A percentile compares a stretch with the other conserved stretches of the same genome.
Conservation (phyloP, 805 yeast genomes). For the Kregervanrija pseudodelftensis region DNA sequence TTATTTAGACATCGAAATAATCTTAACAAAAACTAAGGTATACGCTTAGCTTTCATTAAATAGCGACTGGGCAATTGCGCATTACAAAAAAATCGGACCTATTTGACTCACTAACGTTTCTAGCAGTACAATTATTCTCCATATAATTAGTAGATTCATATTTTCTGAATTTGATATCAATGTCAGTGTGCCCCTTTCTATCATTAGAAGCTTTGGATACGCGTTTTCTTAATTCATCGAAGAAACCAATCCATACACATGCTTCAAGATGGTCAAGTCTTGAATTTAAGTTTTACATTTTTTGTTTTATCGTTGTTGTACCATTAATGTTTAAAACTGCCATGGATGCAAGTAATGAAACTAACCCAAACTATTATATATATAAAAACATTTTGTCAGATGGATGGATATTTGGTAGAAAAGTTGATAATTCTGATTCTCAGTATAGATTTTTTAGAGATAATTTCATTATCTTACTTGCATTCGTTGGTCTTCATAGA, state of each 20-base stretch:
- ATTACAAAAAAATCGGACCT: too few relatives aligned
- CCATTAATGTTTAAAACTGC: conserved; percentile 83
- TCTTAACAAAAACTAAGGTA: too few relatives aligned
- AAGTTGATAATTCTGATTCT: conserved; percentile 85
- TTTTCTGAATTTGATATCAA: neutral
- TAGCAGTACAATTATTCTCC: too few relatives aligned
- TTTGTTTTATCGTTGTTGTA: conserved; percentile 59
- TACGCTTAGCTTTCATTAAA: too few relatives aligned
- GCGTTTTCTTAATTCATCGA: conserved; percentile 38
- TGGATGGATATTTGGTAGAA: conserved; percentile 89
- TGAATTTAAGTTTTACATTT: conserved; percentile 66
- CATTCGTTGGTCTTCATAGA: conserved; percentile 49
- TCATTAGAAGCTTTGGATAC: conserved; percentile 46
- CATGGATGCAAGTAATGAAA: conserved; percentile 67
- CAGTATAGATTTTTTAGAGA: conserved; percentile 87
- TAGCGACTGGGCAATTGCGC: too few relatives aligned
- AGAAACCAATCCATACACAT: conserved; percentile 24
- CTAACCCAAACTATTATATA: conserved; percentile 63
- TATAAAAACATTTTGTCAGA: conserved; percentile 55
- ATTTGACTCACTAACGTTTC: too few relatives aligned
- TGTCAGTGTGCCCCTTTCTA: conserved; percentile 13
- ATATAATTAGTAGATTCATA: neutral
- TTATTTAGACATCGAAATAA: neutral
- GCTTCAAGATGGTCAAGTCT: conserved; percentile 63
- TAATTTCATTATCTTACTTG: conserved; percentile 59